A percentile compares a stretch with the other conserved stretches of the same genome.
phyloP scores from a whole-genome alignment of 352 stramenopile species.

The Pythium biforme region DNA sequence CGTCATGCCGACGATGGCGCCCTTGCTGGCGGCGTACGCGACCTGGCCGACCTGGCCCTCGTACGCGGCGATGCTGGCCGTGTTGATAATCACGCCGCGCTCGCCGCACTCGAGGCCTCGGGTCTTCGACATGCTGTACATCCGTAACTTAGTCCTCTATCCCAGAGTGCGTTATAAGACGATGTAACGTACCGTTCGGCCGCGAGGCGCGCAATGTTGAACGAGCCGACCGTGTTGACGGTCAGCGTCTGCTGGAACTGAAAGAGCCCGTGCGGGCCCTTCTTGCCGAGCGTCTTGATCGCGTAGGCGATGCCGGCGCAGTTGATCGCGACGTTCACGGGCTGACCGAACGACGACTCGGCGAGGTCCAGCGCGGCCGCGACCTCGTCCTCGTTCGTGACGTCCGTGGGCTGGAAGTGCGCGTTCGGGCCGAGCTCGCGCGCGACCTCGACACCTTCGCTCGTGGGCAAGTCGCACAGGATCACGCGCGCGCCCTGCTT shows the following conservation, averaged over 20 bases:
- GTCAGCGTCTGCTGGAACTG: conserved; percentile 95
- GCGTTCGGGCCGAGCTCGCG: conserved; percentile 73
- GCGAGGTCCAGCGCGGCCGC: conserved; percentile 88
- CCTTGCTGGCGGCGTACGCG: conserved; percentile 97
- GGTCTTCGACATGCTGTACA: conserved; percentile 82
- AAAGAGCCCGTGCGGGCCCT: conserved; percentile 88
- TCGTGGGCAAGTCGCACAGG: conserved; percentile 90
- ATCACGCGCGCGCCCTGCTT: conserved; percentile 90
- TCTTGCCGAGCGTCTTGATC: conserved; percentile 93
- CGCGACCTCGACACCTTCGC: conserved; percentile 75
- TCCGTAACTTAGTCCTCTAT: neutral
- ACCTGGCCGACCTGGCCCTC: conserved; percentile 97
- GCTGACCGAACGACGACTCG: conserved; percentile 90
- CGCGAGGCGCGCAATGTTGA: conserved; percentile 96
- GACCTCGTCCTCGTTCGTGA: conserved; percentile 90
- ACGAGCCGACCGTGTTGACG: conserved; percentile 96
- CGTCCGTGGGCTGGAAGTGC: conserved; percentile 81
- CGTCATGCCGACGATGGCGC: conserved; percentile 96
- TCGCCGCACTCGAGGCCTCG: conserved; percentile 73
- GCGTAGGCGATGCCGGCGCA: conserved; percentile 94
- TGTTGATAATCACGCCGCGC: conserved; percentile 98
- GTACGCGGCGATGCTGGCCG: conserved; percentile 96
- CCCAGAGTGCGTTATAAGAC: neutral
- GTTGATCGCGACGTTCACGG: conserved; percentile 94
- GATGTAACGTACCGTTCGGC: conserved; percentile 79